These are phyloP conservation scores for Houttuynia cordata DNA, from an alignment of 164 flowering plant species.

Conservation along the genomic window DNA sequence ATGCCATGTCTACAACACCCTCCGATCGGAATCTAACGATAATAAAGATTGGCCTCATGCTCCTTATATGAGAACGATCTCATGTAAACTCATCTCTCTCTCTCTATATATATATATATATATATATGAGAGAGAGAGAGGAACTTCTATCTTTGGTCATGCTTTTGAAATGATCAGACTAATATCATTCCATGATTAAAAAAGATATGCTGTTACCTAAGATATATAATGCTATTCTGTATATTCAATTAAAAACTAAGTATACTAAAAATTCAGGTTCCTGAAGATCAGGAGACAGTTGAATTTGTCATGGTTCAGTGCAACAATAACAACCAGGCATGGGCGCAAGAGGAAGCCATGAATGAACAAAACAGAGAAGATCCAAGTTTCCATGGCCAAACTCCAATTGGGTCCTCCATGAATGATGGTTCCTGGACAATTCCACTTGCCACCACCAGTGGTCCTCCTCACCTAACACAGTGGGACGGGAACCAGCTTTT, in stretches of 20 bases:
- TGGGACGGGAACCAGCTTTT: neutral
- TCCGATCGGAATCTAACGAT: too few species aligned
- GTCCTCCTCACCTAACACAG: neutral
- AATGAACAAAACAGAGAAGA: slow-evolving; percentile 4
- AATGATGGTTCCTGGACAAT: slow-evolving; percentile 3
- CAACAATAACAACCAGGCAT: slow-evolving; percentile 11
- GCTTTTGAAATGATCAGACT: slow-evolving; percentile 3
- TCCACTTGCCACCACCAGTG: slow-evolving; percentile 4
- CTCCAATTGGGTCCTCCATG: neutral
- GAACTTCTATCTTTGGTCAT: neutral
- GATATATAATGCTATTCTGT: neutral
- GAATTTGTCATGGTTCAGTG: slow-evolving; percentile 39
- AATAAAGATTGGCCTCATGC: too few species aligned
- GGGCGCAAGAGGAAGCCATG: slow-evolving; percentile 13
- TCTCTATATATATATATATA: too few species aligned
- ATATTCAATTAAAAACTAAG: neutral
- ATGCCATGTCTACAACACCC: too few species aligned
- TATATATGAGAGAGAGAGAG: too few species aligned
- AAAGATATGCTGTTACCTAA: neutral
- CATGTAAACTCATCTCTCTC: too few species aligned
- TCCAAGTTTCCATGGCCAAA: slow-evolving; percentile 8
- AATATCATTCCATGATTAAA: neutral
- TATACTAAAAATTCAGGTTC: slow-evolving; percentile 20
- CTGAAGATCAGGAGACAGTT: slow-evolving; percentile 45
- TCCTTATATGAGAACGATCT: too few species aligned